Evolutionary conservation across 371 early-diverging fungal genomes (phyloP).

Genomic region (Mucor lusitanicus): DNA sequence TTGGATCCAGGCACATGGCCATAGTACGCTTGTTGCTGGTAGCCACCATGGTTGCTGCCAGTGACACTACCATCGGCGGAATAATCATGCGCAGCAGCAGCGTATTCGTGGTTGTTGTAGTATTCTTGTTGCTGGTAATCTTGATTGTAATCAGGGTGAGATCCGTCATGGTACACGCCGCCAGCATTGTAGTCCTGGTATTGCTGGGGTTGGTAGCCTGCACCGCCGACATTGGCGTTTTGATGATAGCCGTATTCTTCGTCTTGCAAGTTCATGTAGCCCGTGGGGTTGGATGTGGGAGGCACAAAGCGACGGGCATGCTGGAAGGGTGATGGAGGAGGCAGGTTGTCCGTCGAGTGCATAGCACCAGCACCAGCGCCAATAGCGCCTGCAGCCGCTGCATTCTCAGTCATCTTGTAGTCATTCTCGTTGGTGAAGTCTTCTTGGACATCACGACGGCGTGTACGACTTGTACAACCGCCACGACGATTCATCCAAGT

Average conservation of each 20-base stretch:
- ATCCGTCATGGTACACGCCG: background rate
- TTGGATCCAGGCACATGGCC: constrained; percentile 4
- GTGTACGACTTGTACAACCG: constrained; percentile 35
- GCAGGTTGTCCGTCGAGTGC: constrained; percentile 15
- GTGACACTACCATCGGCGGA: background rate
- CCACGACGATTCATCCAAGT: constrained; percentile 30
- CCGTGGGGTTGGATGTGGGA: constrained; percentile 19
- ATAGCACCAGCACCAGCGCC: constrained; percentile 1
- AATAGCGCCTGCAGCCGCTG: background rate
- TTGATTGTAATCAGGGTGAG: constrained; percentile 11
- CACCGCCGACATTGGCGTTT: background rate
- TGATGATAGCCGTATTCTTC: constrained; percentile 31
- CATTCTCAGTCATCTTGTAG: constrained; percentile 15
- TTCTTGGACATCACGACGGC: constrained; percentile 13
- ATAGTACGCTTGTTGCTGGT: constrained; percentile 10
- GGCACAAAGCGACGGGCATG: constrained; percentile 39
- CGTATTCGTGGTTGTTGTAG: constrained; percentile 2
- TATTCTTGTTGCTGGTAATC: constrained; percentile 2
- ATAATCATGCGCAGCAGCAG: constrained; percentile 1
- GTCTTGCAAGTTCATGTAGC: constrained; percentile 35
- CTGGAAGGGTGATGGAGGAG: constrained; percentile 28
- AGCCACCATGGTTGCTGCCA: background rate
- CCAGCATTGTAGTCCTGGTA: constrained; percentile 11
- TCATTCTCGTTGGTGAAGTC: constrained; percentile 11
- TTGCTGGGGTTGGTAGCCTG: constrained; percentile 6